Base-by-base conservation (phyloP, 2,329 filamentous ascomycete genomes). In the Cytospora mali region DNA sequence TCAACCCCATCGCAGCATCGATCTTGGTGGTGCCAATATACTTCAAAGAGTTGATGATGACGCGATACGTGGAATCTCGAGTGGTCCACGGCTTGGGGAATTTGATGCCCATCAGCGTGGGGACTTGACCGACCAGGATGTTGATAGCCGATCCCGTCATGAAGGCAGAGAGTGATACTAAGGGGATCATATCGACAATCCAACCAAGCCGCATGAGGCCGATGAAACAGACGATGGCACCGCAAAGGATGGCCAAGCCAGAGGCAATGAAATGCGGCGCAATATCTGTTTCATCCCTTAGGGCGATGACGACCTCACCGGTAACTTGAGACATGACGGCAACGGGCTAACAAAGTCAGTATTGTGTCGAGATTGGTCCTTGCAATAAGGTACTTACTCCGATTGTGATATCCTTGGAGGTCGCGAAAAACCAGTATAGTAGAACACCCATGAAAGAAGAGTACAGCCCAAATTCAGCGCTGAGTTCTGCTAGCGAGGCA, bases 351-450 rank as follows among this genome's bases (percentile, higher is more conserved):
- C 13, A 52, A 42, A 6, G 27, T 55, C 46, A 58, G 66, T 67
- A 31, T 68, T 62, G 29, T 65, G 69, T 39, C 61, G 61, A 66
- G 64, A 6, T 2, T 2, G 55, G 69, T 42, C 16, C 55, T 7
- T 4, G 14, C 52, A 31, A 4, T 25, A 4, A 33, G 67, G 55
- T 2, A 84, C 88, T 77, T 81, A 91, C 89, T 18, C 94, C 94
- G 62, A 98, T 98, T 11, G 94, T 97, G 72, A 99, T 98, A 75
- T 99, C 94, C 74, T 98, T 99, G 16, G 94, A 97, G 0, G 95
- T 99, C 35, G 93, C 95, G 72, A 98, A 98, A 73, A 97, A 90
- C 94, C 94, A 98, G 77, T 99, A 99, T 65, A 97, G 83, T 66
- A 97, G 75, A 18, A 96, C 93, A 56, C 94, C 95, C 84, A 97